Base-by-base conservation (phyloP, 1,139 yeast genomes). In the Saccharomyces pastorianus region DNA sequence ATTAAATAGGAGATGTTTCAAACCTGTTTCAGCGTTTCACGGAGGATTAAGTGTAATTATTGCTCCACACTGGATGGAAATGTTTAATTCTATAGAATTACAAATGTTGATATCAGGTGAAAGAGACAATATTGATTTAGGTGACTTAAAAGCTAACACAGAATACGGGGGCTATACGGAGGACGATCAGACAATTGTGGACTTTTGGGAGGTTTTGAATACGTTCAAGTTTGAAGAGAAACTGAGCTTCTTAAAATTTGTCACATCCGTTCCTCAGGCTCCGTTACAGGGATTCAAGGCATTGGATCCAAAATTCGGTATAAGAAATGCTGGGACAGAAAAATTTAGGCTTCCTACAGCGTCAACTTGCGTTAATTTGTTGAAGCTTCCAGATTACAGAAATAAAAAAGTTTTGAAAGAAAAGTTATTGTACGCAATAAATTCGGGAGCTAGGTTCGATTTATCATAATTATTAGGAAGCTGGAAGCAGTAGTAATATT, bases 91-190 rank as follows among this genome's bases (percentile, higher is more conserved):
- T 0, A 74, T 73, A 50, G 99, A 93, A 66, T 72, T 91, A 26
- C 96, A 89, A 67, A 83, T 84, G 77, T 75, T 95, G 42, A 85
- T 93, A 2, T 85, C 96, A 9, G 97, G 97, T 7, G 95, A 89
- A 1, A 81, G 78, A 29, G 75, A 77, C 46, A 86, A 83, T 56
- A 78, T 93, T 25, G 82, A 90, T 66, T 70, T 91, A 5, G 73
- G 76, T 1, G 96, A 93, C 63, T 78, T 95, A 73, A 76, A 76
- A 56, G 61, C 63, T 0, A 78, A 89, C 66, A 82, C 85, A 0
- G 84, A 75, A 38, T 82, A 85, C 59, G 88, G 88, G 4, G 96
- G 93, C 0, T 91, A 75, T 64, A 61, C 70, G 7, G 81, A 73
- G n/a, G 68, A 69, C 11, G 89, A 85, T 65, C 57, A 68, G 14